Evolutionary conservation across 768 basidiomycete genomes (phyloP).

Genomic region (Russula sp.): DNA sequence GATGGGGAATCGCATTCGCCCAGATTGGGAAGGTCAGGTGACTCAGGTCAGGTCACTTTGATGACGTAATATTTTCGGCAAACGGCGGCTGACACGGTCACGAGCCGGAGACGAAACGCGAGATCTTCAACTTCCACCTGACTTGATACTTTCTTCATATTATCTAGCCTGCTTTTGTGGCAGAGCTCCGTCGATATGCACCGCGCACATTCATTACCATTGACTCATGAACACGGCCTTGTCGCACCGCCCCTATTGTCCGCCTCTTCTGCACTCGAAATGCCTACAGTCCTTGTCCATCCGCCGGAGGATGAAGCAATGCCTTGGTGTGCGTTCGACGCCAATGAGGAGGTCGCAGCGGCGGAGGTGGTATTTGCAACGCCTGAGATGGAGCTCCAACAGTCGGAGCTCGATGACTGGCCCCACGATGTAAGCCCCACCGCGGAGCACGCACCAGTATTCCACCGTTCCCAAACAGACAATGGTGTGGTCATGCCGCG

Average conservation of each 20-base stretch:
- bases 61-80: not conserved
- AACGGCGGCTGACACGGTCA: conserved; percentile 21
- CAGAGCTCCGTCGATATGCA: conserved; percentile 31
- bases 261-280: conserved; percentile 29
- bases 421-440: conserved; percentile 32
- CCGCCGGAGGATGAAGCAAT: conserved; percentile 42
- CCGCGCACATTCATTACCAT: conserved; percentile 33
- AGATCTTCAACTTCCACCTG: conserved; percentile 3
- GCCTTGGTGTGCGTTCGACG: conserved; percentile 40
- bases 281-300: conserved; percentile 40
- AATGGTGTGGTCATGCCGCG: conserved; percentile 36
- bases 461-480: conserved; percentile 33
- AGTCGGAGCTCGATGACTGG: conserved; percentile 34
- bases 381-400: conserved; percentile 37
- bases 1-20: too few species aligned
- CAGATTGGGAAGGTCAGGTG: too few species aligned
- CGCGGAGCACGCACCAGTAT: conserved; percentile 36
- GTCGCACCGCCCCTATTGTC: conserved; percentile 36
- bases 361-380: conserved; percentile 29
- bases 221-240: conserved; percentile 24
- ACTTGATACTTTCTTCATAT: conserved; percentile 3
- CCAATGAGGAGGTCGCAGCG: conserved; percentile 28
- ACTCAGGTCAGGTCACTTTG: too few species aligned
- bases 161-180: conserved; percentile 3
- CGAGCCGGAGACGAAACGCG: conserved; percentile 14